Evolutionary conservation across 768 basidiomycete species (phyloP).

Genomic region (Mycena galericulata): DNA sequence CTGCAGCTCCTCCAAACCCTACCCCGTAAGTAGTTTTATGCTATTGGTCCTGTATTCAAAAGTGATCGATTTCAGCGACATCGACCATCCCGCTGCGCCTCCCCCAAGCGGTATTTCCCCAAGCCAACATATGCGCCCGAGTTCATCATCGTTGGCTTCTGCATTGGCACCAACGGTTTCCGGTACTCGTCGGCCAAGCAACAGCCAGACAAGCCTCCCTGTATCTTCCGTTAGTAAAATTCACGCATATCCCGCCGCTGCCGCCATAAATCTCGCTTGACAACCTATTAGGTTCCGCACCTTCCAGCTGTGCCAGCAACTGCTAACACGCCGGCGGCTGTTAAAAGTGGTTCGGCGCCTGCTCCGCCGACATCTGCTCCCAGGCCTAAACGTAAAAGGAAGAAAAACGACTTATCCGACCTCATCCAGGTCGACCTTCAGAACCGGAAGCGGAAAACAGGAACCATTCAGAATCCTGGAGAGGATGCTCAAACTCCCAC

Average conservation of each 20-base stretch:
- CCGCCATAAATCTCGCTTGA: too few relatives aligned
- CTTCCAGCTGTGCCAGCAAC: background rate
- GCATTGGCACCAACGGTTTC: constrained; percentile 20
- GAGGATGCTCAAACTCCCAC: background rate
- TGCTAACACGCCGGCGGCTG: constrained; percentile 6
- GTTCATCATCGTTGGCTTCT: constrained; percentile 33
- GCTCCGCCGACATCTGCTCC: background rate
- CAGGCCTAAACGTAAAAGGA: constrained; percentile 33
- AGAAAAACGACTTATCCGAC: constrained; percentile 42
- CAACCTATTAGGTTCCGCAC: constrained; percentile 15
- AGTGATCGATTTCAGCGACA: background rate
- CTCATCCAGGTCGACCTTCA: constrained; percentile 47
- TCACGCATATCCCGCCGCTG: too few relatives aligned
- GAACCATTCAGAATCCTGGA: background rate
- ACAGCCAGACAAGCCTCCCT: too few relatives aligned
- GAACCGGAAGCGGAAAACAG: constrained; percentile 29
- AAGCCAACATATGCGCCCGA: constrained; percentile 31
- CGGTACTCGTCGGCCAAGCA: background rate
- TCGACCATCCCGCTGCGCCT: background rate
- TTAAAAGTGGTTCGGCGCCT: constrained; percentile 1
- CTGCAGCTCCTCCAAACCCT: background rate
- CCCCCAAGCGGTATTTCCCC: background rate
- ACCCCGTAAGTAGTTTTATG: constrained; percentile 2
- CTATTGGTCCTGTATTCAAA: background rate
- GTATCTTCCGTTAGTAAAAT: too few relatives aligned